Base-by-base conservation (phyloP, 768 basidiomycete species). In the Trametes elegans region DNA sequence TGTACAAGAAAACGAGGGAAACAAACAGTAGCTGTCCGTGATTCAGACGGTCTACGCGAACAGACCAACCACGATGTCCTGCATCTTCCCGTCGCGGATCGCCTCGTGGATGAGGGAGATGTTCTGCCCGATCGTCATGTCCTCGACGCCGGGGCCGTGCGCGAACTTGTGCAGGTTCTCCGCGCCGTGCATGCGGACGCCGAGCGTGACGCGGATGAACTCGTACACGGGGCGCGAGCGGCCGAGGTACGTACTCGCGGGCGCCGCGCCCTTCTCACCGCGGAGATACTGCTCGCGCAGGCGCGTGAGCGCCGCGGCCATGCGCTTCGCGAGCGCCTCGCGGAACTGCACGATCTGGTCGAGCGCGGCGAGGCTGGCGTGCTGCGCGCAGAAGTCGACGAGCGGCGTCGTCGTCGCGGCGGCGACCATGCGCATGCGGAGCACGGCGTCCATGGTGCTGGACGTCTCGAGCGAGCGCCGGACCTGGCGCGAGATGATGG, bases 71-170 rank as follows among this genome's bases (percentile, higher is more conserved):
- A 89, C 70, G n/a, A 81, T 73, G 11, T 70, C 69, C 57, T 82
- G 79, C 65, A 88, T 75, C 58, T 84, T 77, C 3, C 88, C 89
- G 65, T 90, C 87, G 27, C 87, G 76, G 44, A 89, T 83, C 13
- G 85, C 80, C 78, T 94, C 92, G 53, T 90, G 84, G 49, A 95
- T 90, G 35, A 83, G 71, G 2, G 86, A 80, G 7, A 93, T 78
- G 60, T 83, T 82, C 64, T 85, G 79, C 4, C 92, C 92, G 41
- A 86, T 68, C 9, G 86, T 87, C 32, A 74, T 76, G 41, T 90
- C 85, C 45, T 85, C 84, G 10, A 82, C 77, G 10, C 83, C 85
- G 26, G 85, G 76, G 7, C 89, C 87, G 49, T 79, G 79, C 58
- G 73, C 79, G 60, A 83, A 87, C 7, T 72, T 70, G 36, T 74